phyloP scores from a whole-genome alignment of 768 basidiomycete genomes.

The Paxillus rubicundulus region DNA sequence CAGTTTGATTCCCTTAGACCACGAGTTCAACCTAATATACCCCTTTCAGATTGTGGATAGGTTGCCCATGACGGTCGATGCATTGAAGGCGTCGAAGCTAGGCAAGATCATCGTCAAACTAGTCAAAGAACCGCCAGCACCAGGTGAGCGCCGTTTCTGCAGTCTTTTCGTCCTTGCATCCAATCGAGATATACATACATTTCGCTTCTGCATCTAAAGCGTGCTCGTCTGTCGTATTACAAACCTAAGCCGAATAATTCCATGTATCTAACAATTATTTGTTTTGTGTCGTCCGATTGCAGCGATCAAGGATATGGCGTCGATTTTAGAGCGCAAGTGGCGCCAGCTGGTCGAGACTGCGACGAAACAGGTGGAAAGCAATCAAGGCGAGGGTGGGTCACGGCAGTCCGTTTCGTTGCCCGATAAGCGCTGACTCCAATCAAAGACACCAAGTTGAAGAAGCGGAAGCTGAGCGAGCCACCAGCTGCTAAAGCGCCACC shows the following conservation, averaged over 20 bases:
- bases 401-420: conserved; percentile 40
- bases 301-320: conserved; percentile 94
- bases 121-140: conserved; percentile 68
- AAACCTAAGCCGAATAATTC: conserved; percentile 29
- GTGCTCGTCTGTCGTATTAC: conserved; percentile 32
- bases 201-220: conserved; percentile 26
- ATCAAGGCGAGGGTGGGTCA: conserved; percentile 71
- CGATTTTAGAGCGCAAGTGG: conserved; percentile 85
- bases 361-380: conserved; percentile 41
- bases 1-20: conserved; percentile 37
- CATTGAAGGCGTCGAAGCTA: conserved; percentile 67
- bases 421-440: conserved; percentile 23
- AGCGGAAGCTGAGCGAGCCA: conserved; percentile 66
- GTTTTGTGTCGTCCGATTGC: conserved; percentile 41
- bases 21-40: conserved; percentile 17
- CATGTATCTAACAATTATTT: conserved; percentile 68
- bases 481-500: conserved; percentile 46
- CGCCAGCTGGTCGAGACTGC: conserved; percentile 58
- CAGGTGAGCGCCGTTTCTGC: conserved; percentile 62
- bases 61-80: conserved; percentile 69
- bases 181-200: conserved; percentile 31
- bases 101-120: conserved; percentile 79
- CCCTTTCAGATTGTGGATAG: conserved; percentile 69
- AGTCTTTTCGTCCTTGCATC: conserved; percentile 17
- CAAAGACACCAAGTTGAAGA: conserved; percentile 61